Conservation (phyloP, 208 protist genomes). For the Acanthamoeba healyi region DNA sequence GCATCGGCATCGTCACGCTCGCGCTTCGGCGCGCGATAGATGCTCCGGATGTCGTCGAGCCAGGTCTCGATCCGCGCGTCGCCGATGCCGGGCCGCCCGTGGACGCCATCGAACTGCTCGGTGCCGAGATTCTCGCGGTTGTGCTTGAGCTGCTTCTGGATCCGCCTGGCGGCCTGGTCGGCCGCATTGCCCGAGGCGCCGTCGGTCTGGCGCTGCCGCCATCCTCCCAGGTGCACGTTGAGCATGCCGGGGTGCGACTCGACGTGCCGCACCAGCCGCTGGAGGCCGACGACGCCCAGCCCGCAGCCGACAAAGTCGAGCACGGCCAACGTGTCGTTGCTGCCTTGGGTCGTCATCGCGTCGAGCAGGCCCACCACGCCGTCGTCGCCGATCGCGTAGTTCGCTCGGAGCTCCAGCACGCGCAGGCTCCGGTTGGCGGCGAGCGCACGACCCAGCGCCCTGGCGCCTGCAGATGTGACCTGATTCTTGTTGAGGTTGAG, state of each 20-base stretch:
- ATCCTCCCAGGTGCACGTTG: not conserved
- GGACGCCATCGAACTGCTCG: not conserved
- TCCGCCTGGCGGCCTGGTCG: not conserved
- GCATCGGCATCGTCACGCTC: not conserved
- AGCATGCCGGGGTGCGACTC: not conserved
- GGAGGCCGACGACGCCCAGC: not conserved
- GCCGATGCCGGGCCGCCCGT: not conserved
- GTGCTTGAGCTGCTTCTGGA: not conserved
- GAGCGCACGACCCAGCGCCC: not conserved
- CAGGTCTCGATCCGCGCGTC: not conserved
- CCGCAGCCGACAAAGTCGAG: slow-evolving; percentile 2
- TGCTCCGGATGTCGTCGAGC: slow-evolving; percentile 28
- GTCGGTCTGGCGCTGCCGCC: not conserved
- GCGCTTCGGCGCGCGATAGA: not conserved
- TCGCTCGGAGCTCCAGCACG: not conserved
- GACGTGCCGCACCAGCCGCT: not conserved
- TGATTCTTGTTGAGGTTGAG: slow-evolving; percentile 17
- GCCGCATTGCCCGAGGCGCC: not conserved
- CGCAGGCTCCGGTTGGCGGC: not conserved
- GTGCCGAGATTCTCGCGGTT: not conserved
- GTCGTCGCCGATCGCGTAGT: not conserved
- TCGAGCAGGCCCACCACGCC: not conserved
- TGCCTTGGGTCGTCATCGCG: not conserved
- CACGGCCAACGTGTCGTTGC: not conserved
- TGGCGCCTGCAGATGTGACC: not conserved